A percentile compares a stretch with the other conserved stretches of the same genome.
Conservation (phyloP, 176 grass and related monocot genomes). For the Oryza punctata region DNA sequence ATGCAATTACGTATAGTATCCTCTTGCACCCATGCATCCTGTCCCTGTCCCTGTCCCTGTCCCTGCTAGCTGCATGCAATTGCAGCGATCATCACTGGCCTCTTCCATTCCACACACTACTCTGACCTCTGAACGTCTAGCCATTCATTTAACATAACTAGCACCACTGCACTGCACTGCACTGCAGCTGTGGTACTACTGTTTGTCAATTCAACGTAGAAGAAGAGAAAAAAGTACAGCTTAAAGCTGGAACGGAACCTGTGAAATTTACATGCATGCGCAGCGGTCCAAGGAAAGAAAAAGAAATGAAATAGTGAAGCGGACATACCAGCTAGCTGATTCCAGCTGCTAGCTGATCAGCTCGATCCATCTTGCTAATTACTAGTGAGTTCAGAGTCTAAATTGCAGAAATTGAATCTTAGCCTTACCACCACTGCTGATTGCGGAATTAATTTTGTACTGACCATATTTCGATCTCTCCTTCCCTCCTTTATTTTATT, state of each 20-base stretch:
- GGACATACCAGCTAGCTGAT: neutral
- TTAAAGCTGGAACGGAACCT: conserved; percentile 29
- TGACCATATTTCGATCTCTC: too few species aligned
- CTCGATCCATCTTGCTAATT: too few species aligned
- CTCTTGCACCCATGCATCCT: conserved; percentile 28
- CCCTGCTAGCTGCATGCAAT: neutral
- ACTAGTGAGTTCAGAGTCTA: too few species aligned
- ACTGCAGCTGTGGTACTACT: neutral
- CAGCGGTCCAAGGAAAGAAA: neutral
- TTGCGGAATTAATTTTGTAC: too few species aligned
- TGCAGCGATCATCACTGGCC: neutral
- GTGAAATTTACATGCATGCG: neutral
- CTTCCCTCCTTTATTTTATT: too few species aligned
- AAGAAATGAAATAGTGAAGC: neutral
- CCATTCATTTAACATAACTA: conserved; percentile 39
- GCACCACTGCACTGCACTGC: neutral
- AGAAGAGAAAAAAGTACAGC: neutral
- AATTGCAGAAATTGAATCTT: too few species aligned
- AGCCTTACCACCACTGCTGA: too few species aligned
- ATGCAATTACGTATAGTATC: conserved; percentile 30
- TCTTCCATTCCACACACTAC: conserved; percentile 12
- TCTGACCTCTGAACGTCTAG: conserved; percentile 2
- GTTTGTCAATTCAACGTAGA: conserved; percentile 26
- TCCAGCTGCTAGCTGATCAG: neutral
- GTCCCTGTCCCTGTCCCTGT: conserved; percentile 48